Evolutionary conservation across 306 rosid genomes (phyloP).

Genomic region (Psophocarpus tetragonolobus): DNA sequence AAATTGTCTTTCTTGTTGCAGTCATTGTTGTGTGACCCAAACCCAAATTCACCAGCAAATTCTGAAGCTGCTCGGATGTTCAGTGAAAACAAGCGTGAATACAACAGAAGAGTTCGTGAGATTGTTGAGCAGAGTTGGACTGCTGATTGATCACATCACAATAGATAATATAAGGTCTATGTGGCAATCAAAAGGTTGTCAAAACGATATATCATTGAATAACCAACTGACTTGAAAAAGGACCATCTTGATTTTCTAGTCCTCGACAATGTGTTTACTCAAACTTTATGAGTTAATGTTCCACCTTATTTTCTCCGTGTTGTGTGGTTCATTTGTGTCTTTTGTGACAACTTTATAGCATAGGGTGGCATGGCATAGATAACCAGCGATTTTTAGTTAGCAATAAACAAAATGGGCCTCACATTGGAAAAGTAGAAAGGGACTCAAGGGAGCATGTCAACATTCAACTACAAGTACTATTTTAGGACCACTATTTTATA

Average conservation of each 20-base stretch:
- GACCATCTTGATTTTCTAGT: constrained; percentile 47
- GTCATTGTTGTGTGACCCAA: constrained; percentile 98
- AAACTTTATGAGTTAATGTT: constrained; percentile 33
- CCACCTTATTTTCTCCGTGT: constrained; percentile 19
- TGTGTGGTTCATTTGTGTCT: constrained; percentile 12
- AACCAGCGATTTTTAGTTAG: neutral
- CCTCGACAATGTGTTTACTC: constrained; percentile 53
- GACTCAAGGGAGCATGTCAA: neutral
- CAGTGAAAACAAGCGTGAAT: constrained; percentile 95
- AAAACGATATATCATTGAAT: constrained; percentile 54
- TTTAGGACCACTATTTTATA: neutral
- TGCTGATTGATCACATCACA: constrained; percentile 72
- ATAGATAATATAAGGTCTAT: neutral
- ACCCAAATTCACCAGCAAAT: constrained; percentile 97
- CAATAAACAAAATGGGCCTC: neutral
- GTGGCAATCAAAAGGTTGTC: constrained; percentile 42
- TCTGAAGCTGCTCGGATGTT: constrained; percentile 98
- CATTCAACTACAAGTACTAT: neutral
- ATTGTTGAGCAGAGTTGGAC: constrained; percentile 99
- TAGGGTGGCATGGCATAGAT: neutral
- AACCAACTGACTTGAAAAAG: constrained; percentile 39
- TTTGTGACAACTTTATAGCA: neutral
- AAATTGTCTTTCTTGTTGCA: constrained; percentile 46
- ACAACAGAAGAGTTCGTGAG: constrained; percentile 85
- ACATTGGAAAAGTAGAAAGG: neutral